Base-by-base conservation (phyloP, 805 yeast genomes). In the Saccharomyces mikatae region DNA sequence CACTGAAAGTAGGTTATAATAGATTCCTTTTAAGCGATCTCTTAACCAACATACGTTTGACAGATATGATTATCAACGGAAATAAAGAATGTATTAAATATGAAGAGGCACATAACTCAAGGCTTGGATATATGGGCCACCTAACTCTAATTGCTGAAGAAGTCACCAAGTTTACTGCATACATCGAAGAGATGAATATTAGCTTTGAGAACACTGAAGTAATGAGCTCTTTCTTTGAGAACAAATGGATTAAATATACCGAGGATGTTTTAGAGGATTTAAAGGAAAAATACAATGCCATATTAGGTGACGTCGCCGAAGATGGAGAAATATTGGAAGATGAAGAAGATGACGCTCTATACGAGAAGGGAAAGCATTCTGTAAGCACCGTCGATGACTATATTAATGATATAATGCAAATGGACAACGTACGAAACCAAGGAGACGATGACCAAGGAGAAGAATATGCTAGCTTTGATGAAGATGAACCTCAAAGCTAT, bases 51-150 rank as follows among this genome's bases (percentile, higher is more conserved):
- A 78, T 76, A 56, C 74, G 76, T 32, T 80, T 87, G 50, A 85
- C 91, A 1, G 76, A 79, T 56, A 69, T 80, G 52, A 85, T 87
- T 50, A 81, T 86, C 44, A 76, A 79, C 41, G 89, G 92, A 2
- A 86, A 86, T 60, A 72, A 73, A 49, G 75, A 75, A 49, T 84
- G 87, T 60, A 73, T 75, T 32, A 81, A 79, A 54, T 78, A 82
- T 58, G 90, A 89, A 66, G 78, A 77, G 58, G 74, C 71, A 50
- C 77, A 78, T 3, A 82, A 82, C 14, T 79, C 89, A 13, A 76
- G 97, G 53, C 80, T 94, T 24, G 99, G 99, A 0, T 94, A 92
- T 68, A 91, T 92, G 91, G 99, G 99, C 27, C 99, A 94, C 68
- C 71, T 94, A 57, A 89, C 96, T 3, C 75, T 94, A 46, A 89